These are phyloP conservation scores for Aspergillus taichungensis DNA, from an alignment of 495 filamentous ascomycete genomes.

Conservation along the genomic window DNA sequence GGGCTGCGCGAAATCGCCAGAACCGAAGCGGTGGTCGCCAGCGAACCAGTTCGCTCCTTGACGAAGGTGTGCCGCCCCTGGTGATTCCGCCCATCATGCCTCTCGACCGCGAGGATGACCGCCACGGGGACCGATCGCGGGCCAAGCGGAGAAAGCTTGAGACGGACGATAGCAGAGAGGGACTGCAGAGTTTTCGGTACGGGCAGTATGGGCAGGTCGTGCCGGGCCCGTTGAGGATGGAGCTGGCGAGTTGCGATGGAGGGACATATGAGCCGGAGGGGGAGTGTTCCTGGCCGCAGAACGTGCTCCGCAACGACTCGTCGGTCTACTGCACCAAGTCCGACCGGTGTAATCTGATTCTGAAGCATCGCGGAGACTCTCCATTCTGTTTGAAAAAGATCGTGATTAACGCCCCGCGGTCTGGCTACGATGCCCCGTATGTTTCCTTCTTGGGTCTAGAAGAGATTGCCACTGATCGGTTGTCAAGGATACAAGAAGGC, in stretches of 20 bases:
- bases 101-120: conserved; percentile 20
- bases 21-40: conserved; percentile 7
- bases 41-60: conserved; percentile 11
- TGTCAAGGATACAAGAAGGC: conserved; percentile 63
- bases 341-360: conserved; percentile 71
- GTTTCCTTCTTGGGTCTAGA: conserved; percentile 22
- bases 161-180: conserved; percentile 43
- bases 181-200: conserved; percentile 57
- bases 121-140: conserved; percentile 31
- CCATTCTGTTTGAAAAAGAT: conserved; percentile 76
- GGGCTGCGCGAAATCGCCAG: conserved; percentile 8
- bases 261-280: conserved; percentile 55
- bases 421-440: conserved; percentile 78
- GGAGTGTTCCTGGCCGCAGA: conserved; percentile 60
- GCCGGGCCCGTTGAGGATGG: conserved; percentile 70
- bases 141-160: conserved; percentile 71
- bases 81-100: conserved; percentile 31
- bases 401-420: conserved; percentile 76
- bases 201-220: conserved; percentile 79
- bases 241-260: conserved; percentile 82
- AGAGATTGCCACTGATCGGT: conserved; percentile 1
- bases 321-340: conserved; percentile 86
- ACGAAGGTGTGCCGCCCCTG: conserved; percentile 34
- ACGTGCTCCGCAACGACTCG: conserved; percentile 71
- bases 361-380: conserved; percentile 67